These are phyloP conservation scores for Thielaviopsis musarum DNA, from an alignment of 2,329 filamentous ascomycete genomes.

Conservation along the genomic window DNA sequence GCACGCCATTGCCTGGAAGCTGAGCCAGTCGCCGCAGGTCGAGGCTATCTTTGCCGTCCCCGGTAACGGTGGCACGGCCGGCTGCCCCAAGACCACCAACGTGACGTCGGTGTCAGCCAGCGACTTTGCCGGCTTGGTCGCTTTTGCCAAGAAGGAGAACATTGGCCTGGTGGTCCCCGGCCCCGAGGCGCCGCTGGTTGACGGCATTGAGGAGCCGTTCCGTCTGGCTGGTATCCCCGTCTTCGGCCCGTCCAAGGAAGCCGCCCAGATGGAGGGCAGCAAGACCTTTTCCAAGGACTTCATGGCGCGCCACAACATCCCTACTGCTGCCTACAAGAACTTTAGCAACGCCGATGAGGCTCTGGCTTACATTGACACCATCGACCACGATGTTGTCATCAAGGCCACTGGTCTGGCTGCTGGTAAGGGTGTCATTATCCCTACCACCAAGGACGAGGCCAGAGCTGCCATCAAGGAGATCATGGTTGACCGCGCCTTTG, in stretches of 20 bases:
- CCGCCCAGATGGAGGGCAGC: slow-evolving; percentile 83
- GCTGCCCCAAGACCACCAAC: slow-evolving; percentile 56
- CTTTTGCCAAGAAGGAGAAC: slow-evolving; percentile 53
- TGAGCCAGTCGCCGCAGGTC: slow-evolving; percentile 65
- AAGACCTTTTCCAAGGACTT: slow-evolving; percentile 98
- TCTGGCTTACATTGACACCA: slow-evolving; percentile 52
- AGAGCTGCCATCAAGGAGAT: slow-evolving; percentile 69
- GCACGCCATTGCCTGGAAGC: slow-evolving; percentile 87
- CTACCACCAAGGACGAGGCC: slow-evolving; percentile 65
- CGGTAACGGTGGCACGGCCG: slow-evolving; percentile 77
- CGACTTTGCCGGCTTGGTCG: slow-evolving; percentile 62
- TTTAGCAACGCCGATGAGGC: slow-evolving; percentile 65
- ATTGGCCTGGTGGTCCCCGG: slow-evolving; percentile 79
- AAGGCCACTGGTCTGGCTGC: slow-evolving; percentile 86
- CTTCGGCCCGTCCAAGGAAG: slow-evolving; percentile 73
- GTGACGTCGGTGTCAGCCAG: slow-evolving; percentile 49
- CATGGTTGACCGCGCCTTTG: slow-evolving; percentile 80
- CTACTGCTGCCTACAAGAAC: slow-evolving; percentile 81
- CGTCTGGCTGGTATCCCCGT: slow-evolving; percentile 53
- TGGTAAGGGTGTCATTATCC: slow-evolving; percentile 90
- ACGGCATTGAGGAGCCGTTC: slow-evolving; percentile 77
- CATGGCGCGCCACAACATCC: slow-evolving; percentile 80
- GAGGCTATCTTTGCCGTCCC: slow-evolving; percentile 55
- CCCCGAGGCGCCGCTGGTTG: slow-evolving; percentile 85
- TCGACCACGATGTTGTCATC: slow-evolving; percentile 67